These are phyloP conservation scores for Logfia minima DNA, from an alignment of 129 eudicot genomes.

Conservation along the genomic window DNA sequence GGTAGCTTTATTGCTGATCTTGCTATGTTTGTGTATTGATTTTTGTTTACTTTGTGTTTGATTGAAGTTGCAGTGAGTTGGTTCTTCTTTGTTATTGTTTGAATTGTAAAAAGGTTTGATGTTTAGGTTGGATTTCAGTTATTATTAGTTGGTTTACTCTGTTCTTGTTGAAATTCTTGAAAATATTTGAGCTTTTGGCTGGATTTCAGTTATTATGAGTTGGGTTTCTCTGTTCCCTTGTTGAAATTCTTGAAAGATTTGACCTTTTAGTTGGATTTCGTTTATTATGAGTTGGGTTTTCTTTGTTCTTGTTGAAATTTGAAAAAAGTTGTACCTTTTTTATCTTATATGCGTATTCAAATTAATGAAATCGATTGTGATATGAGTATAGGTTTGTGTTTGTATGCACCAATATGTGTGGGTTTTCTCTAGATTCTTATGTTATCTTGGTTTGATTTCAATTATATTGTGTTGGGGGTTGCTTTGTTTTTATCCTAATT, in stretches of 20 bases:
- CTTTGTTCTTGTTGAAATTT: slow-evolving; percentile 5
- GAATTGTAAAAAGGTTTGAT: not conserved
- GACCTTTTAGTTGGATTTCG: not conserved
- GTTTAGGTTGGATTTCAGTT: not conserved
- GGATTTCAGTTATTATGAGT: not conserved
- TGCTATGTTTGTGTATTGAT: not conserved
- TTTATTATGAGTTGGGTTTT: slow-evolving; percentile 22
- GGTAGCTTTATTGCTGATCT: slow-evolving; percentile 34
- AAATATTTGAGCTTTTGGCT: not conserved
- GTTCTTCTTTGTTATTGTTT: not conserved
- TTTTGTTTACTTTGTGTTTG: not conserved
- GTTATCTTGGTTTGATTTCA: not conserved
- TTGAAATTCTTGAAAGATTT: not conserved
- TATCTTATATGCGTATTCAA: slow-evolving; percentile 16
- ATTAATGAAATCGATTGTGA: not conserved
- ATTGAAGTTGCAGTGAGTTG: not conserved
- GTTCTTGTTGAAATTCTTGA: not conserved
- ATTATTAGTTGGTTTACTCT: not conserved
- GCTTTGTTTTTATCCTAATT: not conserved
- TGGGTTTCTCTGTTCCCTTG: not conserved
- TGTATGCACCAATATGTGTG: slow-evolving; percentile 15
- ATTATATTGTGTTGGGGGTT: not conserved
- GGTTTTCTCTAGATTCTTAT: not conserved
- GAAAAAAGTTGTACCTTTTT: not conserved
- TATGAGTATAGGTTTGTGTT: slow-evolving; percentile 7